phyloP scores from a whole-genome alignment of 176 grass and related monocot genomes.

The Triticum turgidum region DNA sequence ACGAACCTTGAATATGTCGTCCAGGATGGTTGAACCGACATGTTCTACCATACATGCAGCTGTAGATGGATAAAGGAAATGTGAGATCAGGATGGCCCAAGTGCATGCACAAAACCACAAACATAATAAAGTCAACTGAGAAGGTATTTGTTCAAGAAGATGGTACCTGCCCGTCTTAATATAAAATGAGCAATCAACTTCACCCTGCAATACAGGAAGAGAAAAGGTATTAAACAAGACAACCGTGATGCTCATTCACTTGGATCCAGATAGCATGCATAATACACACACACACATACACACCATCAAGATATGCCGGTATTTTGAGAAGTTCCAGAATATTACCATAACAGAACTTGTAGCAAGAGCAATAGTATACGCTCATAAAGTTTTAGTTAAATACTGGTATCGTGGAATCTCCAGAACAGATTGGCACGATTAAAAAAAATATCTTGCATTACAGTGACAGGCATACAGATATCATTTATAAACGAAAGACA shows the following conservation, averaged over 20 bases:
- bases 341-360: not conserved
- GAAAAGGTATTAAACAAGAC: conserved; percentile 21
- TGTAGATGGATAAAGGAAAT: conserved; percentile 43
- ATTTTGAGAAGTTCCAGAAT: not conserved
- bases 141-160: conserved; percentile 2
- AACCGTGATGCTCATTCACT: not conserved
- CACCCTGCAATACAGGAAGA: conserved; percentile 56
- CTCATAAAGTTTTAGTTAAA: not conserved
- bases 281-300: not conserved
- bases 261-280: not conserved
- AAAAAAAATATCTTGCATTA: not conserved
- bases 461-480: not conserved
- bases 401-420: conserved; percentile 12
- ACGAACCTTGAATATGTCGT: conserved; percentile 45
- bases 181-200: conserved; percentile 93
- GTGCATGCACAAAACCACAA: not conserved
- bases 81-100: conserved; percentile 16
- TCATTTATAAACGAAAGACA: conserved; percentile 2
- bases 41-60: conserved; percentile 77
- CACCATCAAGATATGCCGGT: not conserved
- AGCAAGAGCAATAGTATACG: not conserved
- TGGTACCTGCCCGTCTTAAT: conserved; percentile 88
- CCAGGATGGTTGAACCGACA: conserved; percentile 93
- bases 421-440: conserved; percentile 13
- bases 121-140: conserved; percentile 10